phyloP scores from a whole-genome alignment of 495 filamentous ascomycete genomes.

The Amphirosellinia nigrospora region DNA sequence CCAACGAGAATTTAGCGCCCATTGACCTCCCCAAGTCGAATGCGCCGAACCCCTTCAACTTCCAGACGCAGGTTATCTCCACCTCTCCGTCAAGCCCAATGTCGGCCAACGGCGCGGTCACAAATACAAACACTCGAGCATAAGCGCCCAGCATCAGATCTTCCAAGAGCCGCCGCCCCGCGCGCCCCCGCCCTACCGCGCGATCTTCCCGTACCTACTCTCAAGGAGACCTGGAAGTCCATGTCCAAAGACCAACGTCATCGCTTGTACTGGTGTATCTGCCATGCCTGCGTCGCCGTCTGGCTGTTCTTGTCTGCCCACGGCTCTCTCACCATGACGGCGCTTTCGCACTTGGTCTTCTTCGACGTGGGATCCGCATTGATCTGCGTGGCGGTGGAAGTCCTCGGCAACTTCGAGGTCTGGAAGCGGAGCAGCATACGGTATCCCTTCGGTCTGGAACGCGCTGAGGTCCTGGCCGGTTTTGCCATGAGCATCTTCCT shows the following conservation, averaged over 20 bases:
- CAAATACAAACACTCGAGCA: slow-evolving; percentile 96
- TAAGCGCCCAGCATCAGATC: slow-evolving; percentile 85
- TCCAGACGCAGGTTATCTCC: slow-evolving; percentile 81
- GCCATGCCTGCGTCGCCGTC: slow-evolving; percentile 80
- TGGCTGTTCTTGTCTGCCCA: slow-evolving; percentile 84
- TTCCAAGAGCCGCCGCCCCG: slow-evolving; percentile 93
- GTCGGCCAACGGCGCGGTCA: slow-evolving; percentile 93
- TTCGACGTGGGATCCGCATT: slow-evolving; percentile 93
- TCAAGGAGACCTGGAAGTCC: slow-evolving; percentile 80
- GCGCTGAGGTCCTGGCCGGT: slow-evolving; percentile 92
- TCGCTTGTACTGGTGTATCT: slow-evolving; percentile 86
- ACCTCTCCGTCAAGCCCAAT: slow-evolving; percentile 79
- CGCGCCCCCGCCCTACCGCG: slow-evolving; percentile 86
- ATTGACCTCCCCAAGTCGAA: slow-evolving; percentile 40
- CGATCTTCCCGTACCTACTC: slow-evolving; percentile 89
- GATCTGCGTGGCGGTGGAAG: slow-evolving; percentile 92
- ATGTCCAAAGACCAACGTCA: slow-evolving; percentile 87
- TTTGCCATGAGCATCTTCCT: slow-evolving; percentile 96
- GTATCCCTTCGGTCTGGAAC: slow-evolving; percentile 90
- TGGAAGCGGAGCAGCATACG: slow-evolving; percentile 93
- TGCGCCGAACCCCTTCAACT: slow-evolving; percentile 81
- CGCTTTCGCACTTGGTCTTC: slow-evolving; percentile 88
- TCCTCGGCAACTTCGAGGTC: slow-evolving; percentile 93
- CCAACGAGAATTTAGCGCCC: slow-evolving; percentile 32
- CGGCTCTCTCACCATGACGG: slow-evolving; percentile 90